These are phyloP conservation scores for Nectriaceae sp. DNA, from an alignment of 2,329 filamentous ascomycete species.

Conservation along the genomic window DNA sequence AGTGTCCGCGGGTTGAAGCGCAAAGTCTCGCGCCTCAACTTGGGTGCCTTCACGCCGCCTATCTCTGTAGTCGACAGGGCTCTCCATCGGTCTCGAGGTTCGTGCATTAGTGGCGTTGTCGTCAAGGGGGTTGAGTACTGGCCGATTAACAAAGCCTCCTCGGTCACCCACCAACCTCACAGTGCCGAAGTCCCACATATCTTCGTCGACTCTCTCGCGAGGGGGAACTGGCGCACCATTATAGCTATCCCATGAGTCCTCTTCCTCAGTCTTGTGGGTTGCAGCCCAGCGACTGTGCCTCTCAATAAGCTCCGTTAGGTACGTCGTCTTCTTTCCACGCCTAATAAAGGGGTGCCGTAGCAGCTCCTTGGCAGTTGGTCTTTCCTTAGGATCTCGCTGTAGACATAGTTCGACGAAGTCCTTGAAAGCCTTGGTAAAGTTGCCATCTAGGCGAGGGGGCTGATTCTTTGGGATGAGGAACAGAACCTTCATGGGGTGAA, in stretches of 20 bases:
- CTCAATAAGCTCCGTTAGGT: constrained; percentile 93
- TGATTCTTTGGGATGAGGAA: constrained; percentile 96
- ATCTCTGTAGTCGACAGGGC: constrained; percentile 53
- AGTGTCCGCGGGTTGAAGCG: constrained; percentile 49
- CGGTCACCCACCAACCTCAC: constrained; percentile 77
- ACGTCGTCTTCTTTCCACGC: constrained; percentile 92
- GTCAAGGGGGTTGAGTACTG: constrained; percentile 71
- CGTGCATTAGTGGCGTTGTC: constrained; percentile 80
- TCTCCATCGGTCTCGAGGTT: constrained; percentile 54
- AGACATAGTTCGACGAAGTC: constrained; percentile 84
- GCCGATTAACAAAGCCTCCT: constrained; percentile 55
- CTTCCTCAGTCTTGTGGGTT: constrained; percentile 71
- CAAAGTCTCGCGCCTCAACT: constrained; percentile 51
- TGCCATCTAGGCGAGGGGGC: constrained; percentile 77
- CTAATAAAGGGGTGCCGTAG: constrained; percentile 89
- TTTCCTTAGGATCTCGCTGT: constrained; percentile 83
- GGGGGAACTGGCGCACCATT: constrained; percentile 55
- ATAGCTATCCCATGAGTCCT: constrained; percentile 60
- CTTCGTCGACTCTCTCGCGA: constrained; percentile 67
- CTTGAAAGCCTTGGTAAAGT: constrained; percentile 81
- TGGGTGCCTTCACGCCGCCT: constrained; percentile 52
- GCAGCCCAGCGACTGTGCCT: constrained; percentile 85
- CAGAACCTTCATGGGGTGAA: constrained; percentile 97
- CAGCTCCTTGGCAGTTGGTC: constrained; percentile 83
- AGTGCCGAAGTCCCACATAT: constrained; percentile 98